Percentiles rank a stretch among this genome's conserved stretches.
Conservation (phyloP, 495 filamentous ascomycete genomes). For the Elasticomyces elasticus region DNA sequence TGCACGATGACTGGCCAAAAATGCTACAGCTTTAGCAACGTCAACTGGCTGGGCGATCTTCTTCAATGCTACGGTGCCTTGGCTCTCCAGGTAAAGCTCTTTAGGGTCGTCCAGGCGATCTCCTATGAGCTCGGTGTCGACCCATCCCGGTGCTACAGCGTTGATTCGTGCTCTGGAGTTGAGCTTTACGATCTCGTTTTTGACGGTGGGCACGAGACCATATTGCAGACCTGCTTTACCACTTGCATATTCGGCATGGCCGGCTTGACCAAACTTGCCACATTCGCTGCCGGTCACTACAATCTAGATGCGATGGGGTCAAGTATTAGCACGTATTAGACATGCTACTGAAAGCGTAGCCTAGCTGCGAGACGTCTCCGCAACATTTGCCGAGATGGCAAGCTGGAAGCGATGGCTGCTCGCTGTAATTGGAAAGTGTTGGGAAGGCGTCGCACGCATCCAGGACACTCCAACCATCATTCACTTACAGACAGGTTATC, state of each 20-base stretch:
- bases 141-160: slow-evolving; percentile 44
- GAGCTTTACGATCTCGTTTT: slow-evolving; percentile 46
- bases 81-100: slow-evolving; percentile 38
- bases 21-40: slow-evolving; percentile 44
- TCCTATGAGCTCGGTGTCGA: slow-evolving; percentile 39
- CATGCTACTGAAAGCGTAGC: too few species aligned
- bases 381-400: too few species aligned
- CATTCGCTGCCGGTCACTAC: slow-evolving; percentile 46
- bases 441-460: too few species aligned
- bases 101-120: slow-evolving; percentile 39
- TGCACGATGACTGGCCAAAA: slow-evolving; percentile 43
- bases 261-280: slow-evolving; percentile 42
- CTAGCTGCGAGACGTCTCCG: too few species aligned
- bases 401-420: too few species aligned
- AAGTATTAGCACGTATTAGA: too few species aligned
- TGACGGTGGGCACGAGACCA: slow-evolving; percentile 43
- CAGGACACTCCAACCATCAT: too few species aligned
- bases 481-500: slow-evolving; percentile 43
- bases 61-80: slow-evolving; percentile 39
- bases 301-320: too few species aligned
- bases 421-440: too few species aligned
- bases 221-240: slow-evolving; percentile 47
- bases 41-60: slow-evolving; percentile 42
- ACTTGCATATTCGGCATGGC: slow-evolving; percentile 41
- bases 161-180: slow-evolving; percentile 46